phyloP scores from a whole-genome alignment of 164 flowering plant species.

The Tetrastigma voinierianum region DNA sequence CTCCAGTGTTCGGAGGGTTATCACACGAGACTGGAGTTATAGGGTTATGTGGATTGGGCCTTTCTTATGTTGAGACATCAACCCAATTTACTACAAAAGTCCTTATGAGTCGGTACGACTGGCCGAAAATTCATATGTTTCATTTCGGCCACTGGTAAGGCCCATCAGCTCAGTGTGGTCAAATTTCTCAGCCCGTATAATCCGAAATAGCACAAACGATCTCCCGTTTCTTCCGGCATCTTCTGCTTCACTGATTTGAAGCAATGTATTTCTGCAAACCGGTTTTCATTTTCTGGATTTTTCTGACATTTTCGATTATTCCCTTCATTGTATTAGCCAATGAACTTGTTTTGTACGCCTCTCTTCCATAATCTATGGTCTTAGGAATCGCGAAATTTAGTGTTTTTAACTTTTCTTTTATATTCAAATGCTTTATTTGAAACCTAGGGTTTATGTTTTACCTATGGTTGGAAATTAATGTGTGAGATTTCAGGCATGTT shows the following conservation, averaged over 20 bases:
- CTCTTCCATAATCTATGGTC: not conserved
- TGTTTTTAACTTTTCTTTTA: slow-evolving; percentile 6
- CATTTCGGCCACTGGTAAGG: too few species aligned
- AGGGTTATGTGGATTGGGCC: too few species aligned
- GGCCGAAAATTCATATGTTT: too few species aligned
- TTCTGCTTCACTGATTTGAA: slow-evolving; percentile 5
- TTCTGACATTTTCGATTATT: slow-evolving; percentile 7
- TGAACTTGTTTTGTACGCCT: slow-evolving; percentile 24
- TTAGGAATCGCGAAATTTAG: slow-evolving; percentile 5
- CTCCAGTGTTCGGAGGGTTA: too few species aligned
- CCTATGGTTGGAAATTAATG: too few species aligned
- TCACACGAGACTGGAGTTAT: too few species aligned
- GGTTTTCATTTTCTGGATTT: slow-evolving; percentile 10
- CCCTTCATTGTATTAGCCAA: slow-evolving; percentile 8
- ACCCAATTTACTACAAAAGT: too few species aligned
- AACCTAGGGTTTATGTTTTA: too few species aligned
- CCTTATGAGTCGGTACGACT: too few species aligned
- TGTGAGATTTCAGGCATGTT: too few species aligned
- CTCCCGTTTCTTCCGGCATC: slow-evolving; percentile 6
- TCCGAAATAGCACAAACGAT: slow-evolving; percentile 17
- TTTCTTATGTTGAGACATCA: too few species aligned
- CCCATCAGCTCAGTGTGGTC: not conserved
- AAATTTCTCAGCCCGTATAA: not conserved
- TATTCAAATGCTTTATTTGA: too few species aligned
- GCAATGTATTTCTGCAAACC: slow-evolving; percentile 18